A percentile compares a stretch with the other conserved stretches of the same genome.
Conservation (phyloP, 2,329 filamentous ascomycete genomes). For the Alternaria metachromatica region DNA sequence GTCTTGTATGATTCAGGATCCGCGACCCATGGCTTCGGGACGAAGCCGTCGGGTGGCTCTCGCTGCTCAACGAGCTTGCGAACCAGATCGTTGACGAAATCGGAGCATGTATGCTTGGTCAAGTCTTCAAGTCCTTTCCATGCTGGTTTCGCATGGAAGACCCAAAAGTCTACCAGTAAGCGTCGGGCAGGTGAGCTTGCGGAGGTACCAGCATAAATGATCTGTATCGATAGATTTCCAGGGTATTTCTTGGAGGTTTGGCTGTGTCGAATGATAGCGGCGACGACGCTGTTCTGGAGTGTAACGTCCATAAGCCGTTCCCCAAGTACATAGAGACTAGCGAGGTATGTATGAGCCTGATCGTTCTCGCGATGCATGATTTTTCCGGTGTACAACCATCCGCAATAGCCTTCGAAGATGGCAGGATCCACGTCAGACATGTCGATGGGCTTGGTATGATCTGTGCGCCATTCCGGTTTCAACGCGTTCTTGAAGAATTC, state of each 20-base stretch:
- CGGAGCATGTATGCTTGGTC: neutral
- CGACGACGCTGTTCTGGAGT: neutral
- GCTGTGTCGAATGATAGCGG: neutral
- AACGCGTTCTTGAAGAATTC: neutral
- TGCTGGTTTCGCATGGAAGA: neutral
- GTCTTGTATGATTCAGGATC: neutral
- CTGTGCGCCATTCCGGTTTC: neutral
- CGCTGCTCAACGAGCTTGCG: neutral
- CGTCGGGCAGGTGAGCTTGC: neutral
- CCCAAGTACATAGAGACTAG: neutral
- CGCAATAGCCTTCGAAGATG: slow-evolving; percentile 9
- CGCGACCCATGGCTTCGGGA: neutral
- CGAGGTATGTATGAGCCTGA: neutral
- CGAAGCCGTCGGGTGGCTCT: neutral
- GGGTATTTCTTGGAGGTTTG: too few species aligned
- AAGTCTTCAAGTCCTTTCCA: neutral
- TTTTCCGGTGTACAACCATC: slow-evolving; percentile 1
- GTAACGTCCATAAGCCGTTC: neutral
- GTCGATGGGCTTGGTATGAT: neutral
- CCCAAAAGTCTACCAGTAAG: neutral
- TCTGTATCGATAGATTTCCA: neutral
- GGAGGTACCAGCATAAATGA: slow-evolving; percentile 7
- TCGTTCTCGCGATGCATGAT: too few species aligned
- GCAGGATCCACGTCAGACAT: slow-evolving; percentile 2
- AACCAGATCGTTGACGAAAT: neutral